Evolutionary conservation across 805 yeast genomes (phyloP), one percentile per base, ranked within the genome.

Genomic region (Teunomyces gatunensis): DNA sequence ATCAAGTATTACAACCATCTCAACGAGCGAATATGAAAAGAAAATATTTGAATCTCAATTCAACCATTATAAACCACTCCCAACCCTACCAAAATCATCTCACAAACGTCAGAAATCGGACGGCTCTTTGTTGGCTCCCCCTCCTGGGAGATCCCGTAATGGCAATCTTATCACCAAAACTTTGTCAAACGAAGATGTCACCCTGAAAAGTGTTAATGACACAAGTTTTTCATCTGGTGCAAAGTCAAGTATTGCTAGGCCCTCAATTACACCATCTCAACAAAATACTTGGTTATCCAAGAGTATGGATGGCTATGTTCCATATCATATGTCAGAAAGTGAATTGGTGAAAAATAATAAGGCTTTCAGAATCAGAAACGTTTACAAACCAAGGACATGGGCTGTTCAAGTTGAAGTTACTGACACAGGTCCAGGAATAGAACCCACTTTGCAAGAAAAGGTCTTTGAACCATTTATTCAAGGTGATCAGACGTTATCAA

Each of bases 401-500:
- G 85, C 75, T 1, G 60, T 84, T 28, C 84, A 84, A 52, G 79
- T 91, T 43, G 81, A 82, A 48, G 97, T 92, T 10, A 77, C 75
- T 32, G 99, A 92, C 63, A 89, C 96, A 0, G 98, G 99, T 3
- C 91, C 97, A 0, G 99, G 99, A 50, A 91, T 92, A 45, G 95
- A 89, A 35, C 83, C 85, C 11, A 81, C 84, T 1, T 66, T 90
- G 46, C 97, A 88, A 59, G 83, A 83, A 39, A 82, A 86, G 51
- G 95, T 92, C 1, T 92, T 92, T 65, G 97, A 94, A 59, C 97
- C 98, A 1, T 92, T 92, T 71, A 90, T 91, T 15, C 99, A 92
- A 69, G 99, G 98, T 45, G 98, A 92, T 60, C 96, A 90, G 64
- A 89, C 97, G 0, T 73, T 89, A 23, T 87, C 96, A 4, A 77